Conservation (phyloP, 164 flowering plant species). For the Nymphaea colorata region DNA sequence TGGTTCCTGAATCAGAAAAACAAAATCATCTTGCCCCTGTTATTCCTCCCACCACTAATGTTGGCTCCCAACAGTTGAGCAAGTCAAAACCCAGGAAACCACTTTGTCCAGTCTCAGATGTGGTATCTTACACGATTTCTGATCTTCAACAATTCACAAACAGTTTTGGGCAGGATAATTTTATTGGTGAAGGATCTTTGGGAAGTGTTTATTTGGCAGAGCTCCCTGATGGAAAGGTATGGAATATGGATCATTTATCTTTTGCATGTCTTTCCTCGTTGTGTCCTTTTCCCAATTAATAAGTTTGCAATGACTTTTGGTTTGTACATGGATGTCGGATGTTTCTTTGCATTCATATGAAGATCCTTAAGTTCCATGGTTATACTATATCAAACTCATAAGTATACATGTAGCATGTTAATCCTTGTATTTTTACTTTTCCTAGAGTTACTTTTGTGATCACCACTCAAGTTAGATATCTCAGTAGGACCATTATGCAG, state of each 20-base stretch:
- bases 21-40: background rate
- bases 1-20: background rate
- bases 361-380: no score
- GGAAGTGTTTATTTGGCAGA: constrained; percentile 74
- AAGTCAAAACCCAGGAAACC: constrained; percentile 9
- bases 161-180: constrained; percentile 70
- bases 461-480: no score
- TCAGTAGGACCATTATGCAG: no score
- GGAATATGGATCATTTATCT: constrained; percentile 17
- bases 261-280: background rate
- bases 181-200: constrained; percentile 59
- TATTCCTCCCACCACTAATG: background rate
- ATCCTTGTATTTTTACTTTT: no score
- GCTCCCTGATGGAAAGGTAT: constrained; percentile 80
- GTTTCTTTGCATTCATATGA: no score
- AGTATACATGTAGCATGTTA: no score
- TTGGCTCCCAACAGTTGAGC: background rate
- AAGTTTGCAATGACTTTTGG: no score
- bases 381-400: no score
- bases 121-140: constrained; percentile 46
- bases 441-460: no score
- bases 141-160: constrained; percentile 72
- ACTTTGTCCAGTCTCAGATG: constrained; percentile 18
- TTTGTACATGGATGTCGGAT: no score
- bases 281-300: no score